Evolutionary conservation across 2,329 filamentous ascomycete genomes (phyloP), one percentile per base, ranked within the genome.

Genomic region (Phyllosticta paracitricarpa): DNA sequence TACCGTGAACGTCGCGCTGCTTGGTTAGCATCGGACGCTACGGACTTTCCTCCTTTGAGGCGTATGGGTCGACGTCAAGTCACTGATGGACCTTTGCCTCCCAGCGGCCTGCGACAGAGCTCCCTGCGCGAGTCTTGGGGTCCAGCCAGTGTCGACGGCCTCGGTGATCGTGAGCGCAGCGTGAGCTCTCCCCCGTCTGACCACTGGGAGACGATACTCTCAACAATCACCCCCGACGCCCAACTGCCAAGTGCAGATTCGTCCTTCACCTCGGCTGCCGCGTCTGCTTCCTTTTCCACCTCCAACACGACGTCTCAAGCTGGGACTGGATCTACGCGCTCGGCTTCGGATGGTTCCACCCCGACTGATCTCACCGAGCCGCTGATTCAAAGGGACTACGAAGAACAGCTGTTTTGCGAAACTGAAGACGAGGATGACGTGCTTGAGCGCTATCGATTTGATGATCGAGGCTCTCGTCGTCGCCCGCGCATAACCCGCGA

Each of bases 91-190:
- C 71, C 71, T 0, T 63, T 73, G 33, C 72, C 73, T 17, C 64
- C 68, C 10, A 74, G 71, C 63, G 73, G 72, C 28, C 64, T 73
- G 51, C 71, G 71, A 60, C 64, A 68, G 8, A 74, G 71, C 63
- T 73, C 72, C 25, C 65, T 73, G 48, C 71, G 71, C 61, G 72
- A 74, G 62, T 73, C 71, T 10, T 73, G 72, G 72, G 72, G 71
- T 54, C 72, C 72, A 6, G 66, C 67, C 2, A 68, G 66, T 2
- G 64, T 88, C 1, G 87, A 95, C 72, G 91, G 91, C 3, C 81
- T 96, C 17, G 91, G 91, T 48, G 91, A 96, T 73, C 88, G 91
- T 62, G 84, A 90, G 64, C 85, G 91, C 66, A 96, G 91, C 72
- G 76, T 90, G n/a, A 91, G 87, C 69, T 87, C 88, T 0, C 87